These are phyloP conservation scores for Datura wrightii DNA, from an alignment of 257 asterid genomes.

Conservation along the genomic window DNA sequence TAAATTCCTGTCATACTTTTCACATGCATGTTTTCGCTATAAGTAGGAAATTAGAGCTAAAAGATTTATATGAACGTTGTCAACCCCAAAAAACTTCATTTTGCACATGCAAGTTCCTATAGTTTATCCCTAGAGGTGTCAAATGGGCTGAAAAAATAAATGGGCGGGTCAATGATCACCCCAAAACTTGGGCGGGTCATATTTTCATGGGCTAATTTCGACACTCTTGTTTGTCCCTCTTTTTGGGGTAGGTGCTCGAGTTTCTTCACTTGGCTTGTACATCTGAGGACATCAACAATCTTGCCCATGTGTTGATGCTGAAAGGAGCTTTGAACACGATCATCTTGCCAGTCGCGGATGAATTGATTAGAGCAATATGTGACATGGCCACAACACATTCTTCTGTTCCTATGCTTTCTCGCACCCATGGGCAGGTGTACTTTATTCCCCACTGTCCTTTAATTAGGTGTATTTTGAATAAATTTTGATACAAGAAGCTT, in stretches of 20 bases:
- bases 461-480: not conserved
- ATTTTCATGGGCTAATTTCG: too few species aligned
- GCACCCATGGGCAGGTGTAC: constrained; percentile 62
- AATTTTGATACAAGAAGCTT: constrained; percentile 5
- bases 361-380: constrained; percentile 45
- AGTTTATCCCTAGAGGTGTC: not conserved
- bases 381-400: constrained; percentile 49
- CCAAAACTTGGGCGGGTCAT: too few species aligned
- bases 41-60: not conserved
- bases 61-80: not conserved
- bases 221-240: not conserved
- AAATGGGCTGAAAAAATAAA: too few species aligned
- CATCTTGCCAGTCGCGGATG: constrained; percentile 50
- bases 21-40: not conserved
- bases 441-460: not conserved
- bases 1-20: not conserved
- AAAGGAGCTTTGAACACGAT: constrained; percentile 48
- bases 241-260: constrained; percentile 49
- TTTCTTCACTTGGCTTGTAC: constrained; percentile 65
- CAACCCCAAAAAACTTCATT: not conserved
- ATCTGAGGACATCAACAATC: constrained; percentile 63
- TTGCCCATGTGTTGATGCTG: constrained; percentile 59
- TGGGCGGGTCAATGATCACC: too few species aligned
- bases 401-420: constrained; percentile 56
- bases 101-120: not conserved